Evolutionary conservation across 495 filamentous ascomycete genomes (phyloP), one percentile per base, ranked within the genome.

Genomic region (Daldinia grandis): DNA sequence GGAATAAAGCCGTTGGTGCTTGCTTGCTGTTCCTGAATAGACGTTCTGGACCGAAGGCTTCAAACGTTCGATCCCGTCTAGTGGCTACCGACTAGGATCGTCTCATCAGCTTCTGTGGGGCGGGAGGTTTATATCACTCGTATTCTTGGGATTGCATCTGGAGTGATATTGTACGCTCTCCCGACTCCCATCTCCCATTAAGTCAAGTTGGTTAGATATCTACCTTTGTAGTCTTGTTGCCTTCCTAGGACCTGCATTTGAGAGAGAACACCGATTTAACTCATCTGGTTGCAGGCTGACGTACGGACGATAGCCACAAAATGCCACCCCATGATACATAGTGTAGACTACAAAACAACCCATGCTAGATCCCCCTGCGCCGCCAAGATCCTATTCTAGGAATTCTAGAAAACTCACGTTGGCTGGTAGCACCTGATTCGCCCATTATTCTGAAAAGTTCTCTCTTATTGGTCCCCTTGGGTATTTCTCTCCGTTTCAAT

Each of bases 301-400:
- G 38, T 44, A 21, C 27, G 17, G 17, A 1, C 33, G 59, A 54
- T 28, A 56, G 14, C 5, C 5, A 35, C 38, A 56, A 30, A 62
- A 69, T 69, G 42, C 61, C 31, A 73, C 71, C 53, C 40, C 27
- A 69, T 70, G 66, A 66, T 62, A 70, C 71, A 63, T 21, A 31
- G 6, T 0, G 27, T 31, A n/a, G n/a, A n/a, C n/a, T n/a, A 31
- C 9, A 33, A 35, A 61, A 31, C 14, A 25, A 59, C 56, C 53
- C 33, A 70, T 50, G 44, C 37, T 63, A 12, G 38, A 61, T 60
- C 57, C 67, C 71, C 71, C 63, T 73, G 71, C 55, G 60, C 25
- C 31, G 62, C 71, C 71, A 74, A 67, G 71, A 12, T 74, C 58
- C 53, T 67, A 74, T 69, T 70, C 40, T 74, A 58, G 47, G 71